phyloP scores from a whole-genome alignment of 2,329 filamentous ascomycete species.

The Pseudogymnoascus sp. region DNA sequence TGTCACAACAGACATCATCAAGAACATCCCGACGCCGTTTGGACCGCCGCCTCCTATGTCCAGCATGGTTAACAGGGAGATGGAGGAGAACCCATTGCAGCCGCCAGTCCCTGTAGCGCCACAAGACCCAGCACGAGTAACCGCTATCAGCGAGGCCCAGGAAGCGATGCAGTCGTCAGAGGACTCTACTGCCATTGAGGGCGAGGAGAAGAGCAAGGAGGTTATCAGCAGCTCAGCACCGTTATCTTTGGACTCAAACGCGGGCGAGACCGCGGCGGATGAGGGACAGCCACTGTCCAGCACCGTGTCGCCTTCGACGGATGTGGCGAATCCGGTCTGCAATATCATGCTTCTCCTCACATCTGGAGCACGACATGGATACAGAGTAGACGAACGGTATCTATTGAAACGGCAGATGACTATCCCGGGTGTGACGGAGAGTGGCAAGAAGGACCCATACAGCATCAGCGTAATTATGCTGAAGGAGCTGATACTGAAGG shows the following conservation, averaged over 20 bases:
- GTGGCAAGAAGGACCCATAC: constrained; percentile 65
- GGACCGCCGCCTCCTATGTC: neutral
- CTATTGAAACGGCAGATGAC: constrained; percentile 71
- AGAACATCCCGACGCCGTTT: neutral
- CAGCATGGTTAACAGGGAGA: constrained; percentile 3
- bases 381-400: constrained; percentile 83
- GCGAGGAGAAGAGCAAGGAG: constrained; percentile 7
- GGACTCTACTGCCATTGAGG: neutral
- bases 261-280: neutral
- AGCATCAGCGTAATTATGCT: constrained; percentile 89
- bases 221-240: neutral
- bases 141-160: neutral
- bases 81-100: constrained; percentile 6
- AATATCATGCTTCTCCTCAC: constrained; percentile 78
- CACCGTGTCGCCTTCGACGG: constrained; percentile 12
- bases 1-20: constrained; percentile 2
- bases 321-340: constrained; percentile 41
- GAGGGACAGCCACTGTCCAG: neutral
- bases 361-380: constrained; percentile 77
- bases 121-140: neutral
- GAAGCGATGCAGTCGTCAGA: neutral
- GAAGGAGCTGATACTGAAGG: constrained; percentile 86
- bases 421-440: constrained; percentile 57
- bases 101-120: neutral
- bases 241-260: neutral